Base-by-base conservation (phyloP, 306 rosid species). In the Prunus dulcis region DNA sequence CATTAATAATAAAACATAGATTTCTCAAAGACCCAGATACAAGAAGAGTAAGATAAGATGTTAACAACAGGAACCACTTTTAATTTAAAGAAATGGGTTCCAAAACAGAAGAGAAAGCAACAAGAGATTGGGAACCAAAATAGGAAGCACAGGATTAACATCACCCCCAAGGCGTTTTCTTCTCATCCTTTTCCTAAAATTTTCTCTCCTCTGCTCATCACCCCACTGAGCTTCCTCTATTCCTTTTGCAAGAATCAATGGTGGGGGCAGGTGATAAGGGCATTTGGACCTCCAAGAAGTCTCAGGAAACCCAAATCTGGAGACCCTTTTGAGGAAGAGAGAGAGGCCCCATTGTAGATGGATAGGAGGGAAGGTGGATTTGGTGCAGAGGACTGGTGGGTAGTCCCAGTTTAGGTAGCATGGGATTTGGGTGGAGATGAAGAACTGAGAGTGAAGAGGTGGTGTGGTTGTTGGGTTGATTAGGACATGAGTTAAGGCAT, bases 261-360 rank as follows among this genome's bases (percentile, higher is more conserved):
- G 97, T 0, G 91, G 96, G 0, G 98, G 98, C 56, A 79, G 93
- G 20, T 86, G 97, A 52, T 66, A 94, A 3, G 95, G 95, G 86
- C 96, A 94, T 80, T 89, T 89, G 75, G 93, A 87, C 46, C 96
- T 81, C 98, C 98, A 92, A 1, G 97, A 92, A 56, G 88, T 84
- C 62, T 50, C 41, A 1, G 92, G 96, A 69, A 67, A 79, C 2
- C 85, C 88, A 17, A 46, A 58, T 72, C 81, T 67, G 77, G 80
- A 65, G 23, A 86, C 56, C 86, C 90, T 85, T 79, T 74, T 86
- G 80, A 92, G 89, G 89, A 89, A 90, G 38, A 89, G 82, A 11
- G 96, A 85, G 79, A 71, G 47, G 19, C 69, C 76, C 96, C 95
- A 95, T 74, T 32, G 82, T 22, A 80, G 81, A 53, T 87, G 90